Percentiles rank a stretch among this genome's conserved stretches.
These are phyloP conservation scores for Hygrocybe coccinea DNA, from an alignment of 768 basidiomycete species.

Conservation along the genomic window DNA sequence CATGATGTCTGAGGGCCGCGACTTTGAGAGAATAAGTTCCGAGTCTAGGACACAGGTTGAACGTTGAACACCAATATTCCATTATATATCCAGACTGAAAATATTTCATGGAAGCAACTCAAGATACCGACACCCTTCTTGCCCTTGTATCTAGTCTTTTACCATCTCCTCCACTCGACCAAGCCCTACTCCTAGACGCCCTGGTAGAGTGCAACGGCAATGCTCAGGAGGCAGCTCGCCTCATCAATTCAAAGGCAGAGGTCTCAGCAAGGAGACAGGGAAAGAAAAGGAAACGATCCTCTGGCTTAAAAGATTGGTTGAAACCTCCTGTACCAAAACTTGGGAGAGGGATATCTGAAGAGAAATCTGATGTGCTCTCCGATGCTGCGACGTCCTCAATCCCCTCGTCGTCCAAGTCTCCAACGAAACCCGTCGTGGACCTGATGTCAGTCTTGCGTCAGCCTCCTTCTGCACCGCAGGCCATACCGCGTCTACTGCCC, in stretches of 20 bases:
- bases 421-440: constrained; percentile 35
- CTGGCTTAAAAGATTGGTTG: constrained; percentile 6
- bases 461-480: constrained; percentile 38
- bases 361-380: constrained; percentile 12
- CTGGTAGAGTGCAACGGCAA: constrained; percentile 56
- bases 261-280: not conserved
- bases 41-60: no score
- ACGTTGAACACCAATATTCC: no score
- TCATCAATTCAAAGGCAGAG: constrained; percentile 27
- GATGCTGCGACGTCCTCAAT: not conserved
- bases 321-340: not conserved
- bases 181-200: constrained; percentile 50
- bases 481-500: constrained; percentile 46
- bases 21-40: no score
- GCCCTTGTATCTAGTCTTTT: constrained; percentile 64
- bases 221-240: constrained; percentile 44
- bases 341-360: not conserved
- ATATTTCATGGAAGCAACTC: constrained; percentile 1
- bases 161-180: constrained; percentile 26
- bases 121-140: constrained; percentile 65
- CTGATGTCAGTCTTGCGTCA: constrained; percentile 56
- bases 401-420: constrained; percentile 10
- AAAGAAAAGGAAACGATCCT: not conserved
- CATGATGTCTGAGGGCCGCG: no score
- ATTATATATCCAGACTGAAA: no score